Evolutionary conservation across 495 filamentous ascomycete species (phyloP), one percentile per base, ranked within the genome.

Genomic region (Neurospora cerealis): DNA sequence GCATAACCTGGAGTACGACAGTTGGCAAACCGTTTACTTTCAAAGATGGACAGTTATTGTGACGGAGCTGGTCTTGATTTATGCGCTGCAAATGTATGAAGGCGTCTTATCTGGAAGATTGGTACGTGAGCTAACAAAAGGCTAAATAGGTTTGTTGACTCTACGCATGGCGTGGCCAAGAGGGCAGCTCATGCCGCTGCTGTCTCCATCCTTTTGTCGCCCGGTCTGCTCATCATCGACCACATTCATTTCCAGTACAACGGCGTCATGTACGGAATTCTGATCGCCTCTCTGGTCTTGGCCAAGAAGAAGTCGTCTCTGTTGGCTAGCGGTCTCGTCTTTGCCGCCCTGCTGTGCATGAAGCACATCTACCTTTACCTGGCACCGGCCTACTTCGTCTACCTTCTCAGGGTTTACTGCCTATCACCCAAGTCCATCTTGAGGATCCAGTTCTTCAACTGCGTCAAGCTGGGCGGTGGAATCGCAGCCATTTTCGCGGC

Each of bases 191-290:
- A 98, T 78, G 91, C 91, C 10, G 93, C 93, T 44, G 94, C 95
- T 38, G 87, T 98, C 44, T 97, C 95, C 0, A 91, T 99, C 70
- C 83, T 98, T 19, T 88, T 98, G 40, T 97, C 94, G 3, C 96
- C 96, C 3, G 96, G 95, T 38, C 88, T 99, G 13, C 85, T 99
- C 69, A 97, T 99, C 78, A 98, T 99, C 81, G 96, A 99, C 79
- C 96, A 99, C 80, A 96, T 99, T 75, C 96, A 99, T 80, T 99
- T 99, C 83, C 96, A 99, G 83, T 98, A 99, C 85, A 99, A 99
- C 82, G 96, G 96, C 70, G 94, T 94, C 83, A 88, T 99, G 79
- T 98, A 97, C 78, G 96, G 96, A 19, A 83, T 98, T 41, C 82
- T 99, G 46, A 87, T 98, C 32, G 83, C 94, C 40, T 98, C 95